Percentiles rank a stretch among this genome's conserved stretches.
phyloP scores from a whole-genome alignment of 495 filamentous ascomycete species.

The Aspergillus coremiiformis region DNA sequence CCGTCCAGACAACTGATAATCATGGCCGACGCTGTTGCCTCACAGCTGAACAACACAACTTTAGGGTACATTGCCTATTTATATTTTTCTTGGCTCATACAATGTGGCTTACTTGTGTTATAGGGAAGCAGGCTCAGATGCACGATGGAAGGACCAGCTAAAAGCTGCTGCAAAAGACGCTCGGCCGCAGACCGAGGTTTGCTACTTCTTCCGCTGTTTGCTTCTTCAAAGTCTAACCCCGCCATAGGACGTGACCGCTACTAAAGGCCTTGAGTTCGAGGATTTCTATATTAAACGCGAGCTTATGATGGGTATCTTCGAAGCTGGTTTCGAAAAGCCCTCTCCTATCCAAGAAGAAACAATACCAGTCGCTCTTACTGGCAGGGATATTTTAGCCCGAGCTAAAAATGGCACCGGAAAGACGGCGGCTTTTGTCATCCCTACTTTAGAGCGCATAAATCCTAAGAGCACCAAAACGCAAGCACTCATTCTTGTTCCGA shows the following conservation, averaged over 20 bases:
- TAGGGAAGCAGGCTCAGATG: conserved; percentile 49
- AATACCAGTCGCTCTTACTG: conserved; percentile 91
- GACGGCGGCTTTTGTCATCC: conserved; percentile 96
- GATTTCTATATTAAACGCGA: conserved; percentile 92
- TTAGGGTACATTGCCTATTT: conserved; percentile 48
- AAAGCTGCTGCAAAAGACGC: conserved; percentile 76
- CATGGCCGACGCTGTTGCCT: conserved; percentile 56
- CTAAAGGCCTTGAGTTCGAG: conserved; percentile 95
- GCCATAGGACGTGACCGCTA: conserved; percentile 86
- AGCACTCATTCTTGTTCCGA: conserved; percentile 91
- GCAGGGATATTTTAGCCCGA: conserved; percentile 88
- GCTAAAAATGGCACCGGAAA: conserved; percentile 99
- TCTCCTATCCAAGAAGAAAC: conserved; percentile 99
- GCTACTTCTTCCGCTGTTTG: conserved; percentile 15
- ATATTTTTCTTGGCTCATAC: not conserved
- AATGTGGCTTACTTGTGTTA: not conserved
- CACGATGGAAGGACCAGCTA: conserved; percentile 71
- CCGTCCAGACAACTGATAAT: conserved; percentile 12
- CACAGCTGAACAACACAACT: conserved; percentile 63
- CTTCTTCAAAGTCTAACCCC: conserved; percentile 13
- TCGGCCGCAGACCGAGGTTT: conserved; percentile 88
- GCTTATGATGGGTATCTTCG: conserved; percentile 97
- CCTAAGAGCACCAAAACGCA: conserved; percentile 92
- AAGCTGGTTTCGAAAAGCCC: conserved; percentile 96
- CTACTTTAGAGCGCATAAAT: conserved; percentile 90